Base-by-base conservation (phyloP, 1,284 basidiomycete species). In the Austroboletus olivaceoglutinosus region DNA sequence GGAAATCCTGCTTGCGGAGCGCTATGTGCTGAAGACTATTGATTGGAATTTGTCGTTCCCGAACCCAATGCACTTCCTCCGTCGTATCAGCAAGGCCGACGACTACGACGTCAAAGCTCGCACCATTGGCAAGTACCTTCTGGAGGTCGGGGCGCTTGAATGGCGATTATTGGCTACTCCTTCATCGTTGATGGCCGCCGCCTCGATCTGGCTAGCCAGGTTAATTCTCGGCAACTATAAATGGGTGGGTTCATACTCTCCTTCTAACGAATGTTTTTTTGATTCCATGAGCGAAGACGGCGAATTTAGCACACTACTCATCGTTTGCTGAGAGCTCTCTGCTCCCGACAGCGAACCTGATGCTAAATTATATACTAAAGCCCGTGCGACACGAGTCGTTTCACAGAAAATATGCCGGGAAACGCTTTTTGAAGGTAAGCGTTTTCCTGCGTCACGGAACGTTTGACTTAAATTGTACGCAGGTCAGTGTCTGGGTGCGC, bases 81-180 rank as follows among this genome's bases (percentile, higher is more conserved):
- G 95, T 33, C 81, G 94, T 43, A 86, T 94, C 53, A 94, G 91
- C 71, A 99, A 98, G 72, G 97, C 96, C 4, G 97, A 99, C 63
- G 89, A 91, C 53, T 98, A 96, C 70, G 91, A 98, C 64, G 84
- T 93, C 48, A 88, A 95, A 67, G 88, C 87, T 23, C 78, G 95
- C 50, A 98, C 94, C 0, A 79, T 98, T 11, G 94, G 87, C 46
- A 99, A 98, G 71, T 98, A 91, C 70, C 78, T 97, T 43, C 77
- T 97, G 61, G 96, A 99, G 76, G 92, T 98, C 50, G 84, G 84
- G 13, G 85, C 88, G 51, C 78, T 99, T 12, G 94, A 99, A 60
- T 89, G 93, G 80, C 76, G 86, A 6, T 74, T 99, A 55, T 78
- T 99, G 54, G 78, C 82, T 13, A 85, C 84, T 21, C 83, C 89